Base-by-base conservation (phyloP, 1,139 yeast species). In the Yamadazyma siamensis region DNA sequence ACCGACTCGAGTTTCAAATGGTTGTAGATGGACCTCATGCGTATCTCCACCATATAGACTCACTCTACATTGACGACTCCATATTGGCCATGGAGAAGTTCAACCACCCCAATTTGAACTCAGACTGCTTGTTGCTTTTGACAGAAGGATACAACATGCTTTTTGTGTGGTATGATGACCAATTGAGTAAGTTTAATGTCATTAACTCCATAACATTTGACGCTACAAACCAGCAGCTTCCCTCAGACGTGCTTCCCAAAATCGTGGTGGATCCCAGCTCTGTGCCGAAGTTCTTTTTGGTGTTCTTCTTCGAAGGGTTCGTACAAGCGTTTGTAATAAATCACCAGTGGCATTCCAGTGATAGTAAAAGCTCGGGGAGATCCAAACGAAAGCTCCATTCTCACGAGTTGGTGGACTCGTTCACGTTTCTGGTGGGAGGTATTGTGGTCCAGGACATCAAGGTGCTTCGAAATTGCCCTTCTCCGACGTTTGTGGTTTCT, bases 261-360 rank as follows among this genome's bases (percentile, higher is more conserved):
- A 36, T 63, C 2, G 40, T 50, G 3, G 47, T 47, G 1, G 54
- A 49, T 19, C 34, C 38, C 2, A 23, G 31, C 11, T 24, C 36
- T 2, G 22, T 25, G 11, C 44, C 51, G 2, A 31, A 27, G 1
- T 56, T 36, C 26, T 47, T 61, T 22, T 26, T 56, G 6, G 46
- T 62, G 13, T 60, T 57, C 28, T 40, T 50, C 14, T 61, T 59
- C 29, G 59, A 56, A 39, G 62, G 62, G 4, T 46, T 48, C 21
- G 13, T 62, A 3, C 66, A 58, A 29, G 30, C 54, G 7, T 46
- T 55, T 26, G 27, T 23, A 8, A 26, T 49, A 5, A 43, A 49
- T 23, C 39, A 34, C 8, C 34, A 41, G 9, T 44, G 44, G 39
- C 22, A 23, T 2, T 16, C 14, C 6, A 25, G 30, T 6, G 14